Conservation (phyloP, 345 rosid genomes). For the Abelmoschus esculentus region DNA sequence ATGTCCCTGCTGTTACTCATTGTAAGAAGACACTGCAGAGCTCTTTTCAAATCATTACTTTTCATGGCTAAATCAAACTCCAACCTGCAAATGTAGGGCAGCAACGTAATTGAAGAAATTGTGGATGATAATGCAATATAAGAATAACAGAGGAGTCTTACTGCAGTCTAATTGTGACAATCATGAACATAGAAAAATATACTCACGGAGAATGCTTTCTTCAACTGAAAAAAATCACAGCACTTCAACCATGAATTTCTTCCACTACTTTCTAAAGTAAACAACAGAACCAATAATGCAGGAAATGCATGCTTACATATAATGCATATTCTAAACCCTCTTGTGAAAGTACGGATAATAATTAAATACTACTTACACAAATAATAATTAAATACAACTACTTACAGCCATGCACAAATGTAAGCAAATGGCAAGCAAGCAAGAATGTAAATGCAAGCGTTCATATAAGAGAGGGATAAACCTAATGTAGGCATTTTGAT, state of each 20-base stretch:
- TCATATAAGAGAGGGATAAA: neutral
- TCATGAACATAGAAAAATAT: neutral
- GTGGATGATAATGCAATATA: conserved; percentile 7
- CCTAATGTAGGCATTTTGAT: conserved; percentile 20
- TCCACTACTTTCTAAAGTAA: neutral
- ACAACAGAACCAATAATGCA: neutral
- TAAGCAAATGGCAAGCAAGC: neutral
- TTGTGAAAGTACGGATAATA: neutral
- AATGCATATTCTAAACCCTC: neutral
- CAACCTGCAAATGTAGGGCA: conserved; percentile 42
- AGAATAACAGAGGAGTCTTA: neutral
- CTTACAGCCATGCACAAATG: neutral
- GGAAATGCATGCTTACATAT: neutral
- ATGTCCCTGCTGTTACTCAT: conserved; percentile 96
- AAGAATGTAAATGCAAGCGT: neutral
- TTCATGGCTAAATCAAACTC: conserved; percentile 98
- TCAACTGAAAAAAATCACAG: neutral
- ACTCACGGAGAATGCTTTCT: neutral
- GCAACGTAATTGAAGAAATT: conserved; percentile 1
- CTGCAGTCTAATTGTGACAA: neutral
- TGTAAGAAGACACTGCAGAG: conserved; percentile 92
- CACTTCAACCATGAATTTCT: neutral
- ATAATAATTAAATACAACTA: too few species aligned
- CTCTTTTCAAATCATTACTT: conserved; percentile 96
- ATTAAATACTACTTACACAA: too few species aligned